Evolutionary conservation across 768 basidiomycete species (phyloP).

Genomic region (Auriscalpium orientale): DNA sequence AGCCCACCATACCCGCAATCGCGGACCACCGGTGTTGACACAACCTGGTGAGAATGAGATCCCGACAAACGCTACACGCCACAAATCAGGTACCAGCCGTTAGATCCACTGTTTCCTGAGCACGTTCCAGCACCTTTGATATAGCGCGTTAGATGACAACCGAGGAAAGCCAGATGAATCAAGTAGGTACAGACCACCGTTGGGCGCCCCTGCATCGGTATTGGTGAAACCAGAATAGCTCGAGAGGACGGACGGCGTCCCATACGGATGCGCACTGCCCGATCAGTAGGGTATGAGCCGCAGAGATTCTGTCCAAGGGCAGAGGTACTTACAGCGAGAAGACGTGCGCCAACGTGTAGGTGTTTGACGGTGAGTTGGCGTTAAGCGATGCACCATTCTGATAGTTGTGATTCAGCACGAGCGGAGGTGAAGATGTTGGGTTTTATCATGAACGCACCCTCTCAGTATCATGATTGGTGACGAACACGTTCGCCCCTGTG

Average conservation of each 20-base stretch:
- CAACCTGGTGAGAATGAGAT: slow-evolving; percentile 23
- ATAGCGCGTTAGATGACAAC: no score
- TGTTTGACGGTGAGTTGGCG: slow-evolving; percentile 53
- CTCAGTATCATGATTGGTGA: slow-evolving; percentile 67
- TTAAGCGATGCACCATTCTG: slow-evolving; percentile 49
- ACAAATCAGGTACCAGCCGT: slow-evolving; percentile 32
- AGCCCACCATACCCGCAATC: slow-evolving; percentile 53
- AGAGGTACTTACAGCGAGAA: slow-evolving; percentile 41
- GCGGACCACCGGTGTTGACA: slow-evolving; percentile 60
- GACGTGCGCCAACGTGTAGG: slow-evolving; percentile 50
- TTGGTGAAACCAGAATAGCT: slow-evolving; percentile 42
- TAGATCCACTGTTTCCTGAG: slow-evolving; percentile 37
- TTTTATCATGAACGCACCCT: slow-evolving; percentile 24
- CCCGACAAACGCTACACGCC: background rate
- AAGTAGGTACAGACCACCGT: slow-evolving; percentile 31
- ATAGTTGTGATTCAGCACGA: background rate
- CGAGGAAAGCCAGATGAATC: no score
- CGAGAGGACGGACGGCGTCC: slow-evolving; percentile 56
- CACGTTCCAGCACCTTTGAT: slow-evolving; percentile 42
- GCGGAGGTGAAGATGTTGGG: no score
- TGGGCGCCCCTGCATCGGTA: slow-evolving; percentile 52
- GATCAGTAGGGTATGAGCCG: background rate
- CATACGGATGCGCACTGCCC: slow-evolving; percentile 49
- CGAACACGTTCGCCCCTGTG: slow-evolving; percentile 52
- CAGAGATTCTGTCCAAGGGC: background rate